A percentile compares a stretch with the other conserved stretches of the same genome.
phyloP scores from a whole-genome alignment of 306 rosid species.

The Canavalia gladiata region DNA sequence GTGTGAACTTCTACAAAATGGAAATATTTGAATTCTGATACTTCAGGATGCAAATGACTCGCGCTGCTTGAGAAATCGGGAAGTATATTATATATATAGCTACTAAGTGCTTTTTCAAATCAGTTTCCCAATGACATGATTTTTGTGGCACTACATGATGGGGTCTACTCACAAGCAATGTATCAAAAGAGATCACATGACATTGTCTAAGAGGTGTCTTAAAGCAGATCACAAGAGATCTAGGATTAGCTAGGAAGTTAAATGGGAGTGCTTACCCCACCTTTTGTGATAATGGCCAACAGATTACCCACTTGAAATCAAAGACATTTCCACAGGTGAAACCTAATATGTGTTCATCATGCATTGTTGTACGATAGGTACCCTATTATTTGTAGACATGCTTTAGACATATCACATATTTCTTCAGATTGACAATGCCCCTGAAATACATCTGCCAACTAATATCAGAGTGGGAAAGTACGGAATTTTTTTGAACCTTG shows the following conservation, averaged over 20 bases:
- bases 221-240: background rate
- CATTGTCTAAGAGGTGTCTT: constrained; percentile 31
- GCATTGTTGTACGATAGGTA: constrained; percentile 9
- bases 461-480: background rate
- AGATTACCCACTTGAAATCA: constrained; percentile 7
- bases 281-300: constrained; percentile 13
- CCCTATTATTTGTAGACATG: constrained; percentile 4
- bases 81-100: constrained; percentile 30
- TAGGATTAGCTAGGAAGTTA: background rate
- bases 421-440: background rate
- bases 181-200: constrained; percentile 31
- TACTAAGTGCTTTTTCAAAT: background rate
- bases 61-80: background rate
- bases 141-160: background rate
- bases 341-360: constrained; percentile 16
- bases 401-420: constrained; percentile 24
- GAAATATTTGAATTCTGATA: constrained; percentile 27
- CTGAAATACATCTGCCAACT: background rate
- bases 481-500: too few species aligned
- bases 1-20: background rate
- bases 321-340: constrained; percentile 4
- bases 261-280: background rate
- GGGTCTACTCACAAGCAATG: constrained; percentile 5
- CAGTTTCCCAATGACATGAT: background rate
- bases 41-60: background rate